A percentile compares a stretch with the other conserved stretches of the same genome.
phyloP scores from a whole-genome alignment of 129 eudicot genomes.

The Centrapalus pauciflorus region DNA sequence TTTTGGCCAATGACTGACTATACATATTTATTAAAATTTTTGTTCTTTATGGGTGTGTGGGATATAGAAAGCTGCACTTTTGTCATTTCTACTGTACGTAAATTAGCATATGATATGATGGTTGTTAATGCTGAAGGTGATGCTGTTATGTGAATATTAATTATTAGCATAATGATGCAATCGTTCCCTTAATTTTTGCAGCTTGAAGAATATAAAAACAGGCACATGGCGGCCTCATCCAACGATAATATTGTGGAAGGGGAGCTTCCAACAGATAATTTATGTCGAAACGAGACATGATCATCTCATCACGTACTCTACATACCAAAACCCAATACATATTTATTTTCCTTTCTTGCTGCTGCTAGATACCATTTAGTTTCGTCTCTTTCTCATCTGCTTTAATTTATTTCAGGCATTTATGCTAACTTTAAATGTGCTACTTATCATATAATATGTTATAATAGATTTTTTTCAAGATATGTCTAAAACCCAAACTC shows the following conservation, averaged over 20 bases:
- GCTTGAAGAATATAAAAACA: slow-evolving; percentile 52
- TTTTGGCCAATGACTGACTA: slow-evolving; percentile 1
- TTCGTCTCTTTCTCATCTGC: not conserved
- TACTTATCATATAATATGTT: slow-evolving; percentile 1
- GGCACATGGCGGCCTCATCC: slow-evolving; percentile 32
- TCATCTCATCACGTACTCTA: slow-evolving; percentile 17
- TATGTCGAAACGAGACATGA: slow-evolving; percentile 14
- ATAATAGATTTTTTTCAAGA: too few species aligned
- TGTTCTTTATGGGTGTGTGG: not conserved
- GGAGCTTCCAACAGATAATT: slow-evolving; percentile 32
- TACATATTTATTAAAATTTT: not conserved
- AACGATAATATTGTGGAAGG: slow-evolving; percentile 33
- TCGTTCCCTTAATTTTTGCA: slow-evolving; percentile 26
- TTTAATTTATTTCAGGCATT: slow-evolving; percentile 1
- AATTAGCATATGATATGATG: slow-evolving; percentile 1
- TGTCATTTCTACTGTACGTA: too few species aligned
- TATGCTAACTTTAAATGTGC: slow-evolving; percentile 11
- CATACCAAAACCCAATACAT: slow-evolving; percentile 18
- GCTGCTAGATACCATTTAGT: not conserved
- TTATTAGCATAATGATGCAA: not conserved
- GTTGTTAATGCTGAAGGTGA: not conserved
- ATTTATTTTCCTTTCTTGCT: not conserved
- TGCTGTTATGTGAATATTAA: not conserved
- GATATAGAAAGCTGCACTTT: slow-evolving; percentile 6
- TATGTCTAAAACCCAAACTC: too few species aligned